Conservation (phyloP, 192 early-diverging fungal species). For the Entophlyctis helioformis region DNA sequence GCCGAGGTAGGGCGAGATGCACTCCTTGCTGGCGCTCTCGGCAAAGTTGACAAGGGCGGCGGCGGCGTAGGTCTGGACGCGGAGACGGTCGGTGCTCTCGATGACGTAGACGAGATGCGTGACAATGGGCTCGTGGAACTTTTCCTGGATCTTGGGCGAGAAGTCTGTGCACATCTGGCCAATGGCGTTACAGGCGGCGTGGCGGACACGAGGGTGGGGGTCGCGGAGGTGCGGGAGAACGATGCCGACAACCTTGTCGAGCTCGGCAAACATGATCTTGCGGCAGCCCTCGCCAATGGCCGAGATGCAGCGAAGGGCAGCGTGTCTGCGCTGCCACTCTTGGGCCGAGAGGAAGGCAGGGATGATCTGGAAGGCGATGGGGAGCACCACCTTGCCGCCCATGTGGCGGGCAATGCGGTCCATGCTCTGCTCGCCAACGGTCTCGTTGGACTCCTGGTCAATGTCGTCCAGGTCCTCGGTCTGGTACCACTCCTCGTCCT, state of each 20-base stretch:
- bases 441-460: slow-evolving; percentile 79
- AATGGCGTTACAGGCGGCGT: slow-evolving; percentile 90
- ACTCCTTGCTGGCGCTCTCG: slow-evolving; percentile 73
- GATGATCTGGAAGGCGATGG: slow-evolving; percentile 76
- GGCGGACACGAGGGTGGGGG: slow-evolving; percentile 87
- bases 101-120: no score
- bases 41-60: slow-evolving; percentile 97
- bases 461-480: slow-evolving; percentile 80
- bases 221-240: slow-evolving; percentile 73
- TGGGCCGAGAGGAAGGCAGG: slow-evolving; percentile 73
- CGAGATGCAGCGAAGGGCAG: slow-evolving; percentile 86
- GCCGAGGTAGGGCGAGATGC: slow-evolving; percentile 81
- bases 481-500: slow-evolving; percentile 80
- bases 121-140: slow-evolving; percentile 2
- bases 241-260: slow-evolving; percentile 69
- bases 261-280: slow-evolving; percentile 84
- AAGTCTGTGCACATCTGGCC: slow-evolving; percentile 99
- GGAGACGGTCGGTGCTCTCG: slow-evolving; percentile 1
- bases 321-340: slow-evolving; percentile 85
- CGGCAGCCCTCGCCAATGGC: slow-evolving; percentile 96
- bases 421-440: slow-evolving; percentile 90
- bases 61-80: slow-evolving; percentile 91
- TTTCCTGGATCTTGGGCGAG: slow-evolving; percentile 25
- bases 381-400: slow-evolving; percentile 82
- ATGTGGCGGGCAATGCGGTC: slow-evolving; percentile 81